A percentile compares a stretch with the other conserved stretches of the same genome.
These are phyloP conservation scores for Mallotus repandus DNA, from an alignment of 441 rosid genomes.

Conservation along the genomic window DNA sequence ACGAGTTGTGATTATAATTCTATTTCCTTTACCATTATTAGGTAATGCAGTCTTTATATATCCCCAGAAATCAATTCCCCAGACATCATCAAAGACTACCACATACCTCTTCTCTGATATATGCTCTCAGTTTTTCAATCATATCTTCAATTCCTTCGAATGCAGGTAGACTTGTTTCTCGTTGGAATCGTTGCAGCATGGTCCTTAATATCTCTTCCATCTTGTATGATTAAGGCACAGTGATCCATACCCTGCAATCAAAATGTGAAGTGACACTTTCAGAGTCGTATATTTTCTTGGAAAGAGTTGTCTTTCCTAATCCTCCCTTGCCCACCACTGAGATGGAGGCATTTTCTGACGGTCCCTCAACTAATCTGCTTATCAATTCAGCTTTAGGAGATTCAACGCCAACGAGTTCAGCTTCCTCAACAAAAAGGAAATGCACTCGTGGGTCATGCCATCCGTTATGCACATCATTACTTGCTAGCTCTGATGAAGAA, in stretches of 20 bases:
- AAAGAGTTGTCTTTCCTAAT: constrained; percentile 23
- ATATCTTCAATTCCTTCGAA: not conserved
- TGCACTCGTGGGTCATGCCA: constrained; percentile 15
- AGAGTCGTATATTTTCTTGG: too few relatives aligned
- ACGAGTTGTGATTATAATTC: not conserved
- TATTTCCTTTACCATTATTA: not conserved
- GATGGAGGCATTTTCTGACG: not conserved
- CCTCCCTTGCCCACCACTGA: constrained; percentile 26
- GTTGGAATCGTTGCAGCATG: not conserved
- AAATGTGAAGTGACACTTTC: not conserved
- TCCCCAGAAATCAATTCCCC: not conserved
- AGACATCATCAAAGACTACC: constrained; percentile 14
- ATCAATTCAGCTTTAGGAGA: constrained; percentile 4
- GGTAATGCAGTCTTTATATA: constrained; percentile 14
- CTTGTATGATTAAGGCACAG: not conserved
- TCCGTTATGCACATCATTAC: constrained; percentile 3
- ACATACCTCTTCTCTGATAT: not conserved
- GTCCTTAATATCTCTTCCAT: not conserved
- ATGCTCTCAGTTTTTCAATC: not conserved
- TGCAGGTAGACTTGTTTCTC: not conserved
- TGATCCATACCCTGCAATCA: constrained; percentile 8
- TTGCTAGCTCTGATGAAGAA: constrained; percentile 20
- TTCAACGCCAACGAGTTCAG: constrained; percentile 24
- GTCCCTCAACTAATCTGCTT: constrained; percentile 6
- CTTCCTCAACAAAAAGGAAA: constrained; percentile 19